Evolutionary conservation across 139 green algal species (phyloP), one percentile per base, ranked within the genome.

Genomic region (Closterium sp.): DNA sequence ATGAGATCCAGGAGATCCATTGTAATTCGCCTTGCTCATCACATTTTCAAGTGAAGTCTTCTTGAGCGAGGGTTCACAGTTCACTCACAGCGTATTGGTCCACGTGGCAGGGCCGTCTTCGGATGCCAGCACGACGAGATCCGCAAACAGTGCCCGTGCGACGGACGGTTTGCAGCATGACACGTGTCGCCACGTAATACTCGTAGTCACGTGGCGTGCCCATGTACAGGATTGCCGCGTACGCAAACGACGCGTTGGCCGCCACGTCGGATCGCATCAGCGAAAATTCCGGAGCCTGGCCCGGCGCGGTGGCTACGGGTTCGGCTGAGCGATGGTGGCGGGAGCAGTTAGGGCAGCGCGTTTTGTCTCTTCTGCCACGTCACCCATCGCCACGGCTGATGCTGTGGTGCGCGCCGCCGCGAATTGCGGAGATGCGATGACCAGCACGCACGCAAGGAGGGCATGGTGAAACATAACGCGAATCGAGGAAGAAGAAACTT

Each of bases 161-260:
- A 21, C 21, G 24, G 4, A 92, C 21, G 29, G 38, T 87, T 6
- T 90, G 86, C 24, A 93, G 30, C 89, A 93, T 91, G n/a, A 94
- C 92, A n/a, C 92, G 29, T 31, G 90, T 94, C 27, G 92, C 92
- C 29, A 91, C 86, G 86, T 93, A 94, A 73, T 86, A 94, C 89
- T 94, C 92, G 38, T 91, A 94, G 34, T 94, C 92, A 29, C 90
- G 70, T 28, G 85, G 22, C 28, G 92, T 94, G 31, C 90, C 92
- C 22, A 34, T 79, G 85, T 94, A 94, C 85, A 94, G 27, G 21
- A 93, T 94, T 31, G 92, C 73, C n/a, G 22, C 85, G 62, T 92
- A 94, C 11, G 92, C 92, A 90, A 73, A 73, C 50, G 50, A 73
- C 50, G 50, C 50, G 50, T 73, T 73, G 50, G 50, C 50, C 17